Base-by-base conservation (phyloP, 352 stramenopile genomes). In the Pythium dissotocum region DNA sequence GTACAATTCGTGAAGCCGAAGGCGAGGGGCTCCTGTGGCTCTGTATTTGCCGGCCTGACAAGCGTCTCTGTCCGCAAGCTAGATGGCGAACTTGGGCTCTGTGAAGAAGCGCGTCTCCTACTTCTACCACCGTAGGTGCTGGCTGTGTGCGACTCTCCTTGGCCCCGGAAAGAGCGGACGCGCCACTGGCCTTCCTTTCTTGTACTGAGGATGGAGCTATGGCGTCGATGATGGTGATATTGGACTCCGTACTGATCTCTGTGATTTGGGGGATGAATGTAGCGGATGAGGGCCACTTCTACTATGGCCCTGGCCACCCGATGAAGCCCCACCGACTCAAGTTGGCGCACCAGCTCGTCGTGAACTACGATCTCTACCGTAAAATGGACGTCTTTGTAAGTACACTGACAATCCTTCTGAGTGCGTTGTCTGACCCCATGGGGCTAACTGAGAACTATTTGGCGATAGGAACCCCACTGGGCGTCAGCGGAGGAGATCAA, bases 381-480 rank as follows among this genome's bases (percentile, higher is more conserved):
- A 97, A 99, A 78, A 99, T 99, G 96, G 97, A 99, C 68, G 97
- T 99, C 44, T 99, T 99, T 85, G 87, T 96, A 83, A 28, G 81
- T 78, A 16, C 18, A 16, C 2, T 13, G 4, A 36, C 24, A 21
- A 42, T 7, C 7, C 4, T 32, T 40, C 12, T 30, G n/a, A 24
- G 69, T 2, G 63, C 65, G 16, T 18, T 55, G 6, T 44, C 28
- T 28, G 14, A 14, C 18, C 2, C 14, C 18, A 32, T 5, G 21
- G 32, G 5, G n/a, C 46, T 40, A 9, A 21, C 13, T 42, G 14
- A 46, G 6, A 6, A 32, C 8, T 24, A 26, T 33, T 24, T 38
- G 32, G 21, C 14, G 6, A 40, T 65, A 93, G 88, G 80, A 92
- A 70, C 87, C 87, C 6, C 88, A 94, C 68, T 92, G 85, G 73